Evolutionary conservation across 2,329 filamentous ascomycete genomes (phyloP), one percentile per base, ranked within the genome.

Genomic region (Raffaelea arxii): DNA sequence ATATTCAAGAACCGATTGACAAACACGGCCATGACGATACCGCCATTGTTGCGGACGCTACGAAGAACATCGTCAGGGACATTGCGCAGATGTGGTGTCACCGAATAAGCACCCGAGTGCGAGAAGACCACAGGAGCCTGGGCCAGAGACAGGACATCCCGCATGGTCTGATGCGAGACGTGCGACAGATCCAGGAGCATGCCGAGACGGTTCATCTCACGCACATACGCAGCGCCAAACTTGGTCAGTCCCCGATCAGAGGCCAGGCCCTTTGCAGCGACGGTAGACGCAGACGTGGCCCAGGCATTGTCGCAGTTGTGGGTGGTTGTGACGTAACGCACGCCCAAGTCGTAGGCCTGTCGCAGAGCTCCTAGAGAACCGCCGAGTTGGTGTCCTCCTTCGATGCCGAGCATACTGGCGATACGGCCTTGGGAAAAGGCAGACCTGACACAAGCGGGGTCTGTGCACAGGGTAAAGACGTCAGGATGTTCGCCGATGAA

Each of bases 1-100:
- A 72, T 70, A 35, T 96, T 62, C 4, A 43, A 24, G 6, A 1
- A 47, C 11, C 57, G 57, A 25, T 65, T 56, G 43, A 67, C 67
- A 1, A 58, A 62, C 1, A 66, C 56, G 18, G 25, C 18, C 62
- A 67, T 67, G 18, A 70, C 51, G 16, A 70, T 55, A 12, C 32
- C 32, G 2, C 67, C 67, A 11, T 55, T 51, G 40, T 69, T 70
- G 32, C 16, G 14, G 1, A 70, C 49, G 43, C 53, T 49, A 30
- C 55, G 51, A 1, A 70, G 54, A 2, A 70, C 52, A 25, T 62
- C 61, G 46, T 70, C 67, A 4, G 67, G 62, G 3, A 67, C 66
- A 40, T 70, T 66, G 14, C 67, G 61, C 14, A 55, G 49, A 18
- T 47, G 46, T 6, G 24, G n/a, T 21, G 4, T 18, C 32, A 47